Percentiles rank a stretch among this genome's conserved stretches.
Evolutionary conservation across 2,329 filamentous ascomycete species (phyloP).

Genomic region (Ceratocystis albifundus): DNA sequence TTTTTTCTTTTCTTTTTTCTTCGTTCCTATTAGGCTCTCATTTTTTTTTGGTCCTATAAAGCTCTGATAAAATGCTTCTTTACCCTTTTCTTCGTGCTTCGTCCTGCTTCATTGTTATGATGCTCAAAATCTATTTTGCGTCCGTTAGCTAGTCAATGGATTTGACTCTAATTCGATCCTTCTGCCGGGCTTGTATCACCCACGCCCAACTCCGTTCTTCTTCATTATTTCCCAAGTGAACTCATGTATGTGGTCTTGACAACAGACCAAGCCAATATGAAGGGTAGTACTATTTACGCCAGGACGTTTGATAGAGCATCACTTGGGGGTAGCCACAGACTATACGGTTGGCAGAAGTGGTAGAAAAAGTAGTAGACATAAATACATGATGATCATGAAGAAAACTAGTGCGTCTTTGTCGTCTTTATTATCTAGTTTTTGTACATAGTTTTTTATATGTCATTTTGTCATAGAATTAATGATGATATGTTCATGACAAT

Average conservation of each 20-base stretch:
- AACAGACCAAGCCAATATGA: not conserved
- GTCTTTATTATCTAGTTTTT: no score
- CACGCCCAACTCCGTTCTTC: not conserved
- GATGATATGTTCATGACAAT: no score
- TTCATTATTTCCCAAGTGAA: not conserved
- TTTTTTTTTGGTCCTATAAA: not conserved
- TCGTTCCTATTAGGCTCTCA: not conserved
- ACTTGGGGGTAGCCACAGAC: no score
- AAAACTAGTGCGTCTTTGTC: no score
- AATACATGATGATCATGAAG: no score
- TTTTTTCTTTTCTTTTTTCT: constrained; percentile 5
- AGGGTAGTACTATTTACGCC: no score
- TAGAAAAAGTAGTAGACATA: no score
- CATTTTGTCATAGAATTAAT: no score
- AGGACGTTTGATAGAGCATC: no score
- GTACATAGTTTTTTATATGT: no score
- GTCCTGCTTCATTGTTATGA: not conserved
- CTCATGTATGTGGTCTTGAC: not conserved
- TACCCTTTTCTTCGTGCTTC: not conserved
- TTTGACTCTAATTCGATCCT: not conserved
- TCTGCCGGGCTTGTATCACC: not conserved
- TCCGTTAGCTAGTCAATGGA: not conserved
- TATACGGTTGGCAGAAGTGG: no score
- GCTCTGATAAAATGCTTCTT: not conserved
- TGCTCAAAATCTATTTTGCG: not conserved